Conservation (phyloP, 2,329 filamentous ascomycete genomes). For the Sarocladium strictum region DNA sequence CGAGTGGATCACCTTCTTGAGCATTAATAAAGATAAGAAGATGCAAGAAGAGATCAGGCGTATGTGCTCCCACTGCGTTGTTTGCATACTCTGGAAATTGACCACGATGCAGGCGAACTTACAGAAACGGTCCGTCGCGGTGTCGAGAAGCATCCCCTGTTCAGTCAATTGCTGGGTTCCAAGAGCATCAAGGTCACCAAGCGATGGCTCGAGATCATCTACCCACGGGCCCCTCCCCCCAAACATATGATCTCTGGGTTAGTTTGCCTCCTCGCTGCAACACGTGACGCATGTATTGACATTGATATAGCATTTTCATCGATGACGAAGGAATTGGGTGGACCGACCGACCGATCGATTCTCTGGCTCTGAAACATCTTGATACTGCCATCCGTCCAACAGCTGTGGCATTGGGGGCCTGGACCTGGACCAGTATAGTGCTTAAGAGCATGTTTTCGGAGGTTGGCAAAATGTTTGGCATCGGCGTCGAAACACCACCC, state of each 20-base stretch:
- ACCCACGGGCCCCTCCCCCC: constrained; percentile 52
- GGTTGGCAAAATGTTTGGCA: constrained; percentile 40
- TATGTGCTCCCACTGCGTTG: constrained; percentile 21
- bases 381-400: constrained; percentile 48
- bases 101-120: constrained; percentile 24
- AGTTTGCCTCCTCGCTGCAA: constrained; percentile 15
- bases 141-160: constrained; percentile 33
- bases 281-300: constrained; percentile 16
- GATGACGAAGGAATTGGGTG: constrained; percentile 43
- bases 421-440: constrained; percentile 45
- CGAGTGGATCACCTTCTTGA: constrained; percentile 57
- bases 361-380: constrained; percentile 36
- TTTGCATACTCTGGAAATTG: neutral
- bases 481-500: constrained; percentile 19
- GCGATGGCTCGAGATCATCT: constrained; percentile 57
- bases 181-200: constrained; percentile 41
- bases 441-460: constrained; percentile 37
- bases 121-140: constrained; percentile 29
- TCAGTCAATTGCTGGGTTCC: constrained; percentile 39
- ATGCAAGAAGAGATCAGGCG: constrained; percentile 42
- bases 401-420: constrained; percentile 43
- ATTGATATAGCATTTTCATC: constrained; percentile 37
- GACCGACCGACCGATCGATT: constrained; percentile 42
- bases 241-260: constrained; percentile 56
- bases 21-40: constrained; percentile 47